A percentile compares a stretch with the other conserved stretches of the same genome.
Conservation (phyloP, 2,329 filamentous ascomycete species). For the Seiridium unicorne region DNA sequence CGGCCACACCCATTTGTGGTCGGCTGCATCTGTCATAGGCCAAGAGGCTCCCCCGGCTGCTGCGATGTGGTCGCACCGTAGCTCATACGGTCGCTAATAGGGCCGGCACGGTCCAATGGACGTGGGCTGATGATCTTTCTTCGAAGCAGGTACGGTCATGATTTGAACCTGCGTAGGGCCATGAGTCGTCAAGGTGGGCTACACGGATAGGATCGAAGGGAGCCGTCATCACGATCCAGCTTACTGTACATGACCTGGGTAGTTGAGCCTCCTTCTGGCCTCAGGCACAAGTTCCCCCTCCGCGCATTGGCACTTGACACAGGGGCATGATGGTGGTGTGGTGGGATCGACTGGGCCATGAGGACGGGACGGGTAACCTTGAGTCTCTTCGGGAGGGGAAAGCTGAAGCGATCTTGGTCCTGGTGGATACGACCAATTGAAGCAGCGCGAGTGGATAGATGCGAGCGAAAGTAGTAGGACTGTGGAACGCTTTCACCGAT, state of each 20-base stretch:
- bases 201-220: slow-evolving; percentile 3
- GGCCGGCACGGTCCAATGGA: neutral
- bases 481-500: slow-evolving; percentile 5
- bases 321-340: slow-evolving; percentile 21
- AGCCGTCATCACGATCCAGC: slow-evolving; percentile 18
- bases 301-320: slow-evolving; percentile 15
- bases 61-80: slow-evolving; percentile 1
- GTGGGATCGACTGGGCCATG: slow-evolving; percentile 8
- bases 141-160: slow-evolving; percentile 6
- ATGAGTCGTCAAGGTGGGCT: neutral
- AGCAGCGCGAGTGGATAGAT: neutral
- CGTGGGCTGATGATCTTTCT: neutral
- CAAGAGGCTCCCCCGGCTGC: neutral
- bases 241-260: slow-evolving; percentile 15
- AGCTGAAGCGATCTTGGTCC: slow-evolving; percentile 5
- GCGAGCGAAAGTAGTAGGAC: slow-evolving; percentile 8
- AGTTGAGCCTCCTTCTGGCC: slow-evolving; percentile 18
- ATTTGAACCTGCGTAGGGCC: neutral
- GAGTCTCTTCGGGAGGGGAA: slow-evolving; percentile 5
- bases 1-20: neutral
- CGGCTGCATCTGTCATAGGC: neutral
- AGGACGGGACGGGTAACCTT: slow-evolving; percentile 13
- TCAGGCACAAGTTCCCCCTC: slow-evolving; percentile 27
- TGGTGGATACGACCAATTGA: slow-evolving; percentile 16
- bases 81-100: slow-evolving; percentile 2